Evolutionary conservation across 2,329 filamentous ascomycete genomes (phyloP).

Genomic region (Fusarium sp.): DNA sequence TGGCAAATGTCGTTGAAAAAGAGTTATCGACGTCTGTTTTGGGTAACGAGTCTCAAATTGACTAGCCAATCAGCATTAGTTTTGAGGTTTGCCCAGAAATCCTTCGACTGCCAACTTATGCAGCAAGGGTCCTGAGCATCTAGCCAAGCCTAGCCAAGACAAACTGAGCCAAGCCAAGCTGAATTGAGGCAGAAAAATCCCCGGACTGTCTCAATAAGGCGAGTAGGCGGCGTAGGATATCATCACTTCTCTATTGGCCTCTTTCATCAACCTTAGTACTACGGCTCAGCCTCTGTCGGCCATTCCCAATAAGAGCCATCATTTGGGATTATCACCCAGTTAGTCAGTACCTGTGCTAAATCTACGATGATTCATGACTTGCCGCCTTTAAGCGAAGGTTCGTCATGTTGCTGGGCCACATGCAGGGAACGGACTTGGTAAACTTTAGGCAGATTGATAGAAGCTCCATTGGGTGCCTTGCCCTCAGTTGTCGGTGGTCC

Average conservation of each 20-base stretch:
- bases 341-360: neutral
- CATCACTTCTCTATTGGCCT: neutral
- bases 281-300: slow-evolving; percentile 15
- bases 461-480: slow-evolving; percentile 5
- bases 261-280: neutral
- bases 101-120: slow-evolving; percentile 28
- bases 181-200: slow-evolving; percentile 12
- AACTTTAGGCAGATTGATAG: neutral
- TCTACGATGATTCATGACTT: slow-evolving; percentile 12
- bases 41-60: slow-evolving; percentile 24
- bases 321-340: neutral
- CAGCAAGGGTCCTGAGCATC: slow-evolving; percentile 32
- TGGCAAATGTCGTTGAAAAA: slow-evolving; percentile 36
- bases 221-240: neutral
- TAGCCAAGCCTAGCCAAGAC: slow-evolving; percentile 25
- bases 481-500: neutral
- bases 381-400: neutral
- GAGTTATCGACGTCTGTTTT: slow-evolving; percentile 28
- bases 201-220: neutral
- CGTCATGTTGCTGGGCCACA: neutral
- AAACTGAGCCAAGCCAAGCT: slow-evolving; percentile 6
- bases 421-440: neutral
- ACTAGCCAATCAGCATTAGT: slow-evolving; percentile 30
- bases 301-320: neutral
- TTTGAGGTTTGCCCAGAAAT: slow-evolving; percentile 13